Evolutionary conservation across 2,329 filamentous ascomycete genomes (phyloP), one percentile per base, ranked within the genome.

Genomic region (Phyllachora maydis): DNA sequence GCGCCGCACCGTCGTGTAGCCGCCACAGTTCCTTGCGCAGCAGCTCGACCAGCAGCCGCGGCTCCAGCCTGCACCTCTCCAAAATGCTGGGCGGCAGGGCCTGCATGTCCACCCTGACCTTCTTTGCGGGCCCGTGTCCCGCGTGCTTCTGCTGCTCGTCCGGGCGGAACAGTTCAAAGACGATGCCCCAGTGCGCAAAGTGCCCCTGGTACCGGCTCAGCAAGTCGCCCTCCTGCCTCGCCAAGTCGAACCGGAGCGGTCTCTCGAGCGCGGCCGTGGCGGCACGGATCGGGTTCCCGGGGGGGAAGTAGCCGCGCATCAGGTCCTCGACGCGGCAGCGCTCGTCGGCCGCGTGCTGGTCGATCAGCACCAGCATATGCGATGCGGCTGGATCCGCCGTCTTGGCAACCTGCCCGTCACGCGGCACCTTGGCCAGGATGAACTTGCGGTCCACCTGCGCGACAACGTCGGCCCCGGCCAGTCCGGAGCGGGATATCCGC

Each of bases 261-360:
- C 56, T 63, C 2, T 50, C 48, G 1, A 71, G 35, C 0, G 27
- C 8, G 11, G 56, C 48, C 0, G 47, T 45, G 6, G 35, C 30
- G 1, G 44, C 34, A 20, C 19, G 7, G 5, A 2, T 22, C 27
- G 16, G n/a, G 22, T 18, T 11, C 6, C 9, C 9, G 16, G 16
- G 16, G 6, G 16, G 16, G 30, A 68, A 67, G 26, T 65, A 68
- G 5, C 32, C 33, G 1, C 35, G 34, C 41, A 90, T 67, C 1
- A 98, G 54, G 0, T 45, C 41, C 40, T 98, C 88, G 1, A 95
- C 62, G 2, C 71, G 69, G 31, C 76, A 69, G 21, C 88, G 64
- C 49, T 98, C 88, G 41, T 93, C 85, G 3, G 83, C 88, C 1
- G 88, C 88, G 41, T 98, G 88, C 39, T 98, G 88, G 38, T 98